A percentile compares a stretch with the other conserved stretches of the same genome.
Conservation (phyloP, 805 yeast genomes). For the Candida broadrunensis region DNA sequence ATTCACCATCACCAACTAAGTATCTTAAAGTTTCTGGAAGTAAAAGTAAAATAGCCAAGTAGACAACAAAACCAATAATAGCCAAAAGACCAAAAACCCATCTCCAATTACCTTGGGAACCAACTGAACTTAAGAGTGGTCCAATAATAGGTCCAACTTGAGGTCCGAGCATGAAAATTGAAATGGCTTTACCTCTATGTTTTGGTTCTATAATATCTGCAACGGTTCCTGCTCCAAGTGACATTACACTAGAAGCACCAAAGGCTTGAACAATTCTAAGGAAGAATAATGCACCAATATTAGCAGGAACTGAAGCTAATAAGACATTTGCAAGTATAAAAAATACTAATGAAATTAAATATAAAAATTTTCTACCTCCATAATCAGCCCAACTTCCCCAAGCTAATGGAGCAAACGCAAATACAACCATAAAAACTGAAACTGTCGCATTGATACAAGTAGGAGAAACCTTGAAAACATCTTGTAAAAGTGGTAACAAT, state of each 20-base stretch:
- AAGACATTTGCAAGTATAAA: constrained; percentile 26
- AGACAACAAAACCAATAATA: constrained; percentile 22
- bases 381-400: constrained; percentile 57
- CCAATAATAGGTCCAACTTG: constrained; percentile 39
- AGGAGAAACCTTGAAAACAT: constrained; percentile 36
- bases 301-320: constrained; percentile 27
- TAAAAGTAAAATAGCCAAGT: constrained; percentile 20
- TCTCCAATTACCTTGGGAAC: constrained; percentile 27
- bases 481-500: constrained; percentile 43
- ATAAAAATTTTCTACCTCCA: constrained; percentile 42
- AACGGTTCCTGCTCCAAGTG: constrained; percentile 36
- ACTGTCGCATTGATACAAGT: constrained; percentile 53
- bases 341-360: constrained; percentile 21
- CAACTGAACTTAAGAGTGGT: constrained; percentile 27
- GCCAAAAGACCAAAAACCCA: constrained; percentile 33
- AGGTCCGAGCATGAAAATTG: constrained; percentile 37
- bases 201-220: constrained; percentile 31
- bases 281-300: constrained; percentile 25
- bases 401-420: constrained; percentile 53
- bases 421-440: constrained; percentile 54
- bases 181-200: constrained; percentile 27
- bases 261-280: constrained; percentile 34
- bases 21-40: constrained; percentile 41
- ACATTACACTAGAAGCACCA: constrained; percentile 35
- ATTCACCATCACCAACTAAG: constrained; percentile 36